These are phyloP conservation scores for Lactuca saligna DNA, from an alignment of 129 eudicot species.

Conservation along the genomic window DNA sequence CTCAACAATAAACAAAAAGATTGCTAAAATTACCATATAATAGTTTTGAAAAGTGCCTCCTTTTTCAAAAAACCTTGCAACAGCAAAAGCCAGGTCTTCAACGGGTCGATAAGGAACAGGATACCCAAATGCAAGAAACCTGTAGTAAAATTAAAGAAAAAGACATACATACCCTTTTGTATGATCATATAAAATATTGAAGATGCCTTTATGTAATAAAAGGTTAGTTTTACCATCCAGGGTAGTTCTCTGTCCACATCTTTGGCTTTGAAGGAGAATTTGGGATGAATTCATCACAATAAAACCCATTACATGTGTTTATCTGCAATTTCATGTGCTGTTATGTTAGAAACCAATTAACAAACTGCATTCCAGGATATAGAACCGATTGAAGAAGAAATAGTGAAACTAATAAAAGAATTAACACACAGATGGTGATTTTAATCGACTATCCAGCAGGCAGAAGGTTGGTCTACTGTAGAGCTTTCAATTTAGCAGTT, in stretches of 20 bases:
- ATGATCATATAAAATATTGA: neutral
- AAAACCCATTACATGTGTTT: slow-evolving; percentile 84
- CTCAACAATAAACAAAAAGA: neutral
- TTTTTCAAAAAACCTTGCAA: slow-evolving; percentile 67
- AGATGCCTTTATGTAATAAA: slow-evolving; percentile 1
- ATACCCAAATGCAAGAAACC: slow-evolving; percentile 87
- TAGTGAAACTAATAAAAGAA: too few species aligned
- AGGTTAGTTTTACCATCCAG: slow-evolving; percentile 58
- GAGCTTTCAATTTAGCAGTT: too few species aligned
- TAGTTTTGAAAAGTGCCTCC: slow-evolving; percentile 86
- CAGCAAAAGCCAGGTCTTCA: slow-evolving; percentile 80
- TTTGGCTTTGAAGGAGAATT: slow-evolving; percentile 71
- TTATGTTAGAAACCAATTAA: neutral
- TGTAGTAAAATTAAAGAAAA: slow-evolving; percentile 18
- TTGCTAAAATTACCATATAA: slow-evolving; percentile 56
- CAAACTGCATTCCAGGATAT: too few species aligned
- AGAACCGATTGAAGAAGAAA: too few species aligned
- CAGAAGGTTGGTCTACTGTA: too few species aligned
- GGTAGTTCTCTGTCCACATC: slow-evolving; percentile 86
- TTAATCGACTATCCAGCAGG: too few species aligned
- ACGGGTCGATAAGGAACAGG: slow-evolving; percentile 77
- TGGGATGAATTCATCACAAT: slow-evolving; percentile 68
- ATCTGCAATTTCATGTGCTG: slow-evolving; percentile 45
- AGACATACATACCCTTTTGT: slow-evolving; percentile 7
- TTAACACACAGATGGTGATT: too few species aligned